These are phyloP conservation scores for Colletotrichum eleusines DNA, from an alignment of 2,329 filamentous ascomycete genomes.

Conservation along the genomic window DNA sequence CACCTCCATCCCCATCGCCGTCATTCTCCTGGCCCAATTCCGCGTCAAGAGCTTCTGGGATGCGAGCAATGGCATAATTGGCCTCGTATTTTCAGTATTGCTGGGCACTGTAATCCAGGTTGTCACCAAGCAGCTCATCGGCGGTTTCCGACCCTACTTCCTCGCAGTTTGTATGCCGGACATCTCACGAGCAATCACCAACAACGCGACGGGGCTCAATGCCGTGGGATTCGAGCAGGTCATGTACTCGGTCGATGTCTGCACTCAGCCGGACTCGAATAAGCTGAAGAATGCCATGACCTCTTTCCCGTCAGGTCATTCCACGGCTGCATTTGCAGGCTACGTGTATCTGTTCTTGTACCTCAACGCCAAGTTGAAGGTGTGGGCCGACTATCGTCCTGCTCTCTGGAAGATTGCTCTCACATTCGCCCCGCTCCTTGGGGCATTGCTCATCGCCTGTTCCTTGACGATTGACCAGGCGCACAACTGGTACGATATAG, in stretches of 20 bases:
- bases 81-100: slow-evolving; percentile 70
- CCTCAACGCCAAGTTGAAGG: slow-evolving; percentile 79
- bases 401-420: slow-evolving; percentile 75
- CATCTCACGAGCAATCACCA: slow-evolving; percentile 56
- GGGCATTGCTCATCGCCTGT: slow-evolving; percentile 70
- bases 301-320: slow-evolving; percentile 77
- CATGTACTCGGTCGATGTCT: slow-evolving; percentile 74
- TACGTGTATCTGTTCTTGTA: slow-evolving; percentile 75
- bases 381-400: slow-evolving; percentile 75
- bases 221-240: slow-evolving; percentile 66
- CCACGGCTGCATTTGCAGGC: slow-evolving; percentile 73
- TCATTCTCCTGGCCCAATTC: slow-evolving; percentile 69
- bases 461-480: slow-evolving; percentile 73
- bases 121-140: slow-evolving; percentile 74
- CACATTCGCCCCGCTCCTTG: slow-evolving; percentile 70
- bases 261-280: slow-evolving; percentile 65
- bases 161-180: slow-evolving; percentile 73
- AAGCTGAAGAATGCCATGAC: slow-evolving; percentile 72
- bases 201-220: slow-evolving; percentile 55
- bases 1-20: slow-evolving; percentile 66
- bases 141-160: slow-evolving; percentile 73
- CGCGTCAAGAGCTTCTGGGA: slow-evolving; percentile 70
- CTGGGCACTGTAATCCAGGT: slow-evolving; percentile 74
- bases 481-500: slow-evolving; percentile 78
- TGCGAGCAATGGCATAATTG: slow-evolving; percentile 71